Percentiles rank a stretch among this genome's conserved stretches.
Evolutionary conservation across 2,329 filamentous ascomycete genomes (phyloP).

Genomic region (Penicillium sp.): DNA sequence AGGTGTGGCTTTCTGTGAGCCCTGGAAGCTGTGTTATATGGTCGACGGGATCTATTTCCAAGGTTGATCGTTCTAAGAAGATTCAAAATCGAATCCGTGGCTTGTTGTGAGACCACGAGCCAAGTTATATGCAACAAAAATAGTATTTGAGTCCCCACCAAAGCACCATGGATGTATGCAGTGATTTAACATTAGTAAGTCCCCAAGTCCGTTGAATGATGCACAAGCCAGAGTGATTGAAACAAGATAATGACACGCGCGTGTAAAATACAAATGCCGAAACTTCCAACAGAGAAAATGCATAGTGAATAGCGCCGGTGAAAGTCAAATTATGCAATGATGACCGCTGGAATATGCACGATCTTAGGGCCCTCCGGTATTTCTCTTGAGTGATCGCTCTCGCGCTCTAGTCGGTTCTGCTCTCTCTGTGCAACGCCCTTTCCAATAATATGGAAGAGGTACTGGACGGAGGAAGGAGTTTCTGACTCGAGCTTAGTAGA

Average conservation of each 20-base stretch:
- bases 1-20: no score
- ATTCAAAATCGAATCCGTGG: no score
- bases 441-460: constrained; percentile 12
- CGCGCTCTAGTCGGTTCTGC: constrained; percentile 15
- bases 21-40: no score
- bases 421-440: constrained; percentile 20
- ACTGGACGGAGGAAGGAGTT: constrained; percentile 9
- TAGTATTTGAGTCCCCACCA: no score
- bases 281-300: background rate
- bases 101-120: no score
- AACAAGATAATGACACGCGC: background rate
- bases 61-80: no score
- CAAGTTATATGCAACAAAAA: no score
- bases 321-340: constrained; percentile 14
- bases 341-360: constrained; percentile 20
- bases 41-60: no score
- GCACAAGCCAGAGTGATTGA: no score
- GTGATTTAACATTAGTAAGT: no score
- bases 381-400: background rate
- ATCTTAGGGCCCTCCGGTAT: constrained; percentile 12
- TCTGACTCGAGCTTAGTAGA: constrained; percentile 3
- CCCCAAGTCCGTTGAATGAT: no score
- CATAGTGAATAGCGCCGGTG: constrained; percentile 1
- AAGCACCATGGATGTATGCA: no score
- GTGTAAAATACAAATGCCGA: background rate